Evolutionary conservation across 768 basidiomycete species (phyloP).

Genomic region (Auriscalpium vulgare): DNA sequence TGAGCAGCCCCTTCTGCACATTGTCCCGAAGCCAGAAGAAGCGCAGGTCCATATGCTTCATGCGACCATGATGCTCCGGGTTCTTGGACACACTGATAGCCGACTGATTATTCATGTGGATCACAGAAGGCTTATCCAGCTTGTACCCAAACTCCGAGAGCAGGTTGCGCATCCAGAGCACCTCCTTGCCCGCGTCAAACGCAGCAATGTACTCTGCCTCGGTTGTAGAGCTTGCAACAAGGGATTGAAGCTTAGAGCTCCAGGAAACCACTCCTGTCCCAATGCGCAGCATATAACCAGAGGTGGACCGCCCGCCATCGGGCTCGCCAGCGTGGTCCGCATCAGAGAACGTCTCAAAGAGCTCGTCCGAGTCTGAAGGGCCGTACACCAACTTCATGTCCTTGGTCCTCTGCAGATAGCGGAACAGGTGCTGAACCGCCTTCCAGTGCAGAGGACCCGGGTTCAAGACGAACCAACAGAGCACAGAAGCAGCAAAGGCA

Average conservation of each 20-base stretch:
- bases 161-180: slow-evolving; percentile 22
- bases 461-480: too few species aligned
- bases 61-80: slow-evolving; percentile 21
- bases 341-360: too few species aligned
- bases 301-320: slow-evolving; percentile 1
- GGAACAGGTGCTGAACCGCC: too few species aligned
- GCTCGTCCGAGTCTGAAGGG: too few species aligned
- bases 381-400: too few species aligned
- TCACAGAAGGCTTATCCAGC: not conserved
- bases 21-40: slow-evolving; percentile 24
- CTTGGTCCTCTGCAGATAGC: too few species aligned
- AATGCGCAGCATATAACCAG: slow-evolving; percentile 22
- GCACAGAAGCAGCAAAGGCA: too few species aligned
- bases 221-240: slow-evolving; percentile 26
- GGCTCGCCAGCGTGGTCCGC: too few species aligned
- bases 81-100: slow-evolving; percentile 23
- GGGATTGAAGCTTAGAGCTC: slow-evolving; percentile 25
- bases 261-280: slow-evolving; percentile 27
- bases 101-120: slow-evolving; percentile 25
- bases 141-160: slow-evolving; percentile 16
- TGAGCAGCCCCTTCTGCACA: slow-evolving; percentile 17
- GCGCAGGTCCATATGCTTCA: slow-evolving; percentile 32
- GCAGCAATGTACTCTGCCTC: slow-evolving; percentile 32
- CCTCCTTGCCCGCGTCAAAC: slow-evolving; percentile 17
- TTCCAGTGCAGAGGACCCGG: too few species aligned